phyloP scores from a whole-genome alignment of 139 green algal species.

The Deuterostichococcus epilithicus region DNA sequence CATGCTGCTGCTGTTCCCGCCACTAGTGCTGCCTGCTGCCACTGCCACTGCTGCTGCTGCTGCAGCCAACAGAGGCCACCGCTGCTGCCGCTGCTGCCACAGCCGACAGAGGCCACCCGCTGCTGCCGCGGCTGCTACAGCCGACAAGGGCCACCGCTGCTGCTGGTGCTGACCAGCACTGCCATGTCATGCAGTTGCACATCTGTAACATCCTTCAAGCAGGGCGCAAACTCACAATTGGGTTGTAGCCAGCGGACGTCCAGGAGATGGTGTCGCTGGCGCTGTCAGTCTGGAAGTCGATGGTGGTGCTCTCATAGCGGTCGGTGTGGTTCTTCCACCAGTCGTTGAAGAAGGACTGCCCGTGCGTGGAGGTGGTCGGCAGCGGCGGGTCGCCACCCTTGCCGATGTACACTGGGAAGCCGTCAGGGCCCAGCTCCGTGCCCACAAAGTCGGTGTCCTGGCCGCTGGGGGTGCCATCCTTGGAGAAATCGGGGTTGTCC shows the following conservation, averaged over 20 bases:
- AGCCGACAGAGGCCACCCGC: too few relatives aligned
- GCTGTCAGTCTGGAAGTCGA: background rate
- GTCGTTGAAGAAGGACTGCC: background rate
- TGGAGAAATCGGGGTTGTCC: background rate
- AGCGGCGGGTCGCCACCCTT: background rate
- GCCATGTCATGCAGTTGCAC: too few relatives aligned
- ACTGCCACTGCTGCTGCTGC: background rate
- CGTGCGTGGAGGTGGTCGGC: background rate
- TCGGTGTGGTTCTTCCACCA: background rate
- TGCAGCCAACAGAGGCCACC: too few relatives aligned
- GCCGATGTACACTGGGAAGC: background rate
- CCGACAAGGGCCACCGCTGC: too few relatives aligned
- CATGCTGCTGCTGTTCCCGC: too few relatives aligned
- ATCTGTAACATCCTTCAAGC: too few relatives aligned
- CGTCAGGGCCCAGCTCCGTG: background rate
- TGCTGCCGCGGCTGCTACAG: too few relatives aligned
- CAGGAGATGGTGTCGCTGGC: background rate
- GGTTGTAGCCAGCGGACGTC: background rate
- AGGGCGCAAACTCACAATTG: constrained; percentile 1
- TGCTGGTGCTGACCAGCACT: too few relatives aligned
- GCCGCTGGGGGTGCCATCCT: background rate
- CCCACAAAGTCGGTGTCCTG: background rate
- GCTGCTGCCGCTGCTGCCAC: too few relatives aligned
- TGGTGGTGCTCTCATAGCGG: background rate
- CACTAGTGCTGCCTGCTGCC: too few relatives aligned